These are phyloP conservation scores for Apophysomyces elegans DNA, from an alignment of 371 early-diverging fungal genomes.

Conservation along the genomic window DNA sequence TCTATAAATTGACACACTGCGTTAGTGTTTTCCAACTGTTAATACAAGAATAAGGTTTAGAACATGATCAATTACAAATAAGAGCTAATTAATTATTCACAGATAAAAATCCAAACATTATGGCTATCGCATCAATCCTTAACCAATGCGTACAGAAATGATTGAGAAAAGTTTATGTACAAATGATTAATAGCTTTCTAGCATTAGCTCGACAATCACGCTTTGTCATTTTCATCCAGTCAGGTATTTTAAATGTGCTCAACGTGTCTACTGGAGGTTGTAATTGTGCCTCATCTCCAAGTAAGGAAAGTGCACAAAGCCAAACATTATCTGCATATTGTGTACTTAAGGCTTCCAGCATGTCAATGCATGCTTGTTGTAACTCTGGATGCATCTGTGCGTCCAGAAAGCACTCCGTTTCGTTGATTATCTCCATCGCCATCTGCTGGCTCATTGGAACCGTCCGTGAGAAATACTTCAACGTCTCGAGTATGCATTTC, in stretches of 20 bases:
- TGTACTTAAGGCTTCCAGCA: constrained; percentile 28
- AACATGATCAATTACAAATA: too few relatives aligned
- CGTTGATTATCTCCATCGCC: constrained; percentile 34
- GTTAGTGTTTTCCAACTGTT: too few relatives aligned
- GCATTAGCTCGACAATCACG: constrained; percentile 9
- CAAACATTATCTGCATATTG: constrained; percentile 51
- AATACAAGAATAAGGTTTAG: too few relatives aligned
- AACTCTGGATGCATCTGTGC: constrained; percentile 35
- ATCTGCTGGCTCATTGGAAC: constrained; percentile 31
- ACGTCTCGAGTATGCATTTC: constrained; percentile 33
- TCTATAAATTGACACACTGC: too few relatives aligned
- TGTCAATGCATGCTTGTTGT: constrained; percentile 23
- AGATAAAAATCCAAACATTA: too few relatives aligned
- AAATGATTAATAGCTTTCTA: constrained; percentile 11
- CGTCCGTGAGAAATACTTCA: constrained; percentile 25
- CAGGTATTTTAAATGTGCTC: constrained; percentile 31
- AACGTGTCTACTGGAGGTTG: constrained; percentile 7
- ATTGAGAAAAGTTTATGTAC: not conserved
- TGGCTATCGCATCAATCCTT: too few relatives aligned
- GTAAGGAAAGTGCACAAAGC: constrained; percentile 29
- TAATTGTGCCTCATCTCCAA: constrained; percentile 15
- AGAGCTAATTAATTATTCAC: too few relatives aligned
- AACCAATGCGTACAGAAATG: too few relatives aligned
- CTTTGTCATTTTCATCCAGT: constrained; percentile 26
- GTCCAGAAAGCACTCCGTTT: constrained; percentile 29